Percentiles rank a stretch among this genome's conserved stretches.
Conservation (phyloP, 441 rosid species). For the Capsella rubella region DNA sequence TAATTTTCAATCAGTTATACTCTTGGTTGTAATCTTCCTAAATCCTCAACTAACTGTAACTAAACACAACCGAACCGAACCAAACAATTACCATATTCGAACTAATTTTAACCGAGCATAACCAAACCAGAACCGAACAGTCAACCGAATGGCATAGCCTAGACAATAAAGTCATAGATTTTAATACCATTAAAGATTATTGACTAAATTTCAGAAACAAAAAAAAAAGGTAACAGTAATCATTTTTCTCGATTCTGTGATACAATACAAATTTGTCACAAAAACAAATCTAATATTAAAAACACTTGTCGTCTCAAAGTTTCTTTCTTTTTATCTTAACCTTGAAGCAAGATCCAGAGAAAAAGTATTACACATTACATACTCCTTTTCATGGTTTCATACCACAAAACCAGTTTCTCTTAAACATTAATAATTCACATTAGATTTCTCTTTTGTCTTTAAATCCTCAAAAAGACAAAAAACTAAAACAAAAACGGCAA, state of each 20-base stretch:
- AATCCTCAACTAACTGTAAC: too few species aligned
- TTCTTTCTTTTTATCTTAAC: constrained; percentile 37
- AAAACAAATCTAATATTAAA: not conserved
- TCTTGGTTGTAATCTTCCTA: too few species aligned
- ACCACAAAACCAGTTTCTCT: constrained; percentile 39
- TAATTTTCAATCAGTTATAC: too few species aligned
- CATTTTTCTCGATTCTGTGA: constrained; percentile 11
- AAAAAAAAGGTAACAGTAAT: constrained; percentile 25
- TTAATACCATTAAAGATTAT: constrained; percentile 20
- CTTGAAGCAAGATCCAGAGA: constrained; percentile 43
- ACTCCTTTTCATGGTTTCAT: constrained; percentile 41
- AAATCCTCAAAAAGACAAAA: constrained; percentile 18
- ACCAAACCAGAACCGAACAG: too few species aligned
- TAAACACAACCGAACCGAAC: too few species aligned
- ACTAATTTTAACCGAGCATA: too few species aligned
- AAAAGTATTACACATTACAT: constrained; percentile 20
- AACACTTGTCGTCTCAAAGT: constrained; percentile 41
- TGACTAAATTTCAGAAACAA: constrained; percentile 4
- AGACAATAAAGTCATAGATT: constrained; percentile 12
- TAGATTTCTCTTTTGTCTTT: constrained; percentile 19
- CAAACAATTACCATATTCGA: too few species aligned
- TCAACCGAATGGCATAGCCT: too few species aligned
- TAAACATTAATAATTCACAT: not conserved
- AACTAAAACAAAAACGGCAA: constrained; percentile 12
- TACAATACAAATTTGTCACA: constrained; percentile 11